These are phyloP conservation scores for Phaffia rhodozyma DNA, from an alignment of 1,284 basidiomycete species.

Conservation along the genomic window DNA sequence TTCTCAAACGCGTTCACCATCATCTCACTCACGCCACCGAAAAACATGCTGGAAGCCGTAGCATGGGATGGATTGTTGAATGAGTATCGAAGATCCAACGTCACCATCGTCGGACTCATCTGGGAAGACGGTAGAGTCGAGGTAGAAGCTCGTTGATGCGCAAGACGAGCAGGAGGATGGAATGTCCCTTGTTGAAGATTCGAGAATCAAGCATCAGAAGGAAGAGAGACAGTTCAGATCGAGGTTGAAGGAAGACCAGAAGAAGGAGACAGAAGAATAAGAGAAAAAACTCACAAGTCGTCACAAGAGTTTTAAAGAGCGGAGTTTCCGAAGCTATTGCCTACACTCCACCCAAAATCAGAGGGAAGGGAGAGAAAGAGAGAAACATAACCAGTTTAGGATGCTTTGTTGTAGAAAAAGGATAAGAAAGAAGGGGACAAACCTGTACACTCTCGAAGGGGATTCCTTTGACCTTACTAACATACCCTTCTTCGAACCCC, in stretches of 20 bases:
- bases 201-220: background rate
- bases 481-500: slow-evolving; percentile 73
- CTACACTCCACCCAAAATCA: slow-evolving; percentile 38
- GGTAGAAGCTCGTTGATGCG: slow-evolving; percentile 7
- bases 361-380: slow-evolving; percentile 10
- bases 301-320: slow-evolving; percentile 72
- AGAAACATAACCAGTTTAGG: background rate
- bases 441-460: slow-evolving; percentile 70
- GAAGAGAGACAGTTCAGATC: background rate
- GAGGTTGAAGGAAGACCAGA: slow-evolving; percentile 1
- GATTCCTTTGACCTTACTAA: slow-evolving; percentile 66
- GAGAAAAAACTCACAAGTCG: slow-evolving; percentile 44
- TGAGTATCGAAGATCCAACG: slow-evolving; percentile 67
- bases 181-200: slow-evolving; percentile 47
- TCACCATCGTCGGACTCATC: slow-evolving; percentile 53
- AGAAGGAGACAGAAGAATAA: background rate
- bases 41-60: slow-evolving; percentile 64
- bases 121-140: slow-evolving; percentile 21
- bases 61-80: slow-evolving; percentile 82
- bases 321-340: slow-evolving; percentile 68
- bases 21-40: slow-evolving; percentile 69
- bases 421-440: slow-evolving; percentile 18
- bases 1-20: slow-evolving; percentile 90
- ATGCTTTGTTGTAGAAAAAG: background rate
- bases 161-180: slow-evolving; percentile 39